Conservation (phyloP, 2,329 filamentous ascomycete species). For the Phymatotrichopsis omnivora region DNA sequence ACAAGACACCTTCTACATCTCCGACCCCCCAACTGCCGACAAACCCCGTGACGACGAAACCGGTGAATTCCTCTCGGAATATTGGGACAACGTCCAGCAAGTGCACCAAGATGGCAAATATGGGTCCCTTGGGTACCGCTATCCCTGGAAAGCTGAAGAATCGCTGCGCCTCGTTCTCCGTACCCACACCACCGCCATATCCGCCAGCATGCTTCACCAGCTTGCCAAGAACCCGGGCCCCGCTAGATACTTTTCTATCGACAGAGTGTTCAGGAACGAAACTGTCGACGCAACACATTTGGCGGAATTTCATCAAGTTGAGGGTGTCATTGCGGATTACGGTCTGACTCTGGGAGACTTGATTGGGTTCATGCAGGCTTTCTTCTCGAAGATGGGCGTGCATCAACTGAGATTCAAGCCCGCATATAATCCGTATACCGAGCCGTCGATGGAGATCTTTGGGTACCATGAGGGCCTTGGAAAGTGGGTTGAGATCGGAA, state of each 20-base stretch:
- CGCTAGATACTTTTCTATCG: conserved; percentile 96
- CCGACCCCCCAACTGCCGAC: conserved; percentile 71
- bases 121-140: conserved; percentile 91
- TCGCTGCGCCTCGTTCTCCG: conserved; percentile 77
- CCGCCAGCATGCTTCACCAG: conserved; percentile 81
- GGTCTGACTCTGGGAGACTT: conserved; percentile 82
- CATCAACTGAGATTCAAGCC: conserved; percentile 85
- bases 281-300: conserved; percentile 93
- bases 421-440: conserved; percentile 90
- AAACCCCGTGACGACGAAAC: conserved; percentile 49
- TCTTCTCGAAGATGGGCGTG: conserved; percentile 95
- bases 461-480: conserved; percentile 80
- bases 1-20: conserved; percentile 98
- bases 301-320: conserved; percentile 96
- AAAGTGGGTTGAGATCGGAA: conserved; percentile 95
- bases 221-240: conserved; percentile 73
- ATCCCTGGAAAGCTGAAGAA: conserved; percentile 85
- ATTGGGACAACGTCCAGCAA: conserved; percentile 76
- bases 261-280: conserved; percentile 96
- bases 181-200: conserved; percentile 91
- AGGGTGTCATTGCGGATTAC: conserved; percentile 97
- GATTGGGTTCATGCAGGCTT: conserved; percentile 88
- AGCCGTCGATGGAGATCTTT: conserved; percentile 97
- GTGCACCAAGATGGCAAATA: conserved; percentile 89
- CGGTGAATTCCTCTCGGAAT: conserved; percentile 63